phyloP scores from a whole-genome alignment of 257 asterid species.

The Lycium ferocissimum region DNA sequence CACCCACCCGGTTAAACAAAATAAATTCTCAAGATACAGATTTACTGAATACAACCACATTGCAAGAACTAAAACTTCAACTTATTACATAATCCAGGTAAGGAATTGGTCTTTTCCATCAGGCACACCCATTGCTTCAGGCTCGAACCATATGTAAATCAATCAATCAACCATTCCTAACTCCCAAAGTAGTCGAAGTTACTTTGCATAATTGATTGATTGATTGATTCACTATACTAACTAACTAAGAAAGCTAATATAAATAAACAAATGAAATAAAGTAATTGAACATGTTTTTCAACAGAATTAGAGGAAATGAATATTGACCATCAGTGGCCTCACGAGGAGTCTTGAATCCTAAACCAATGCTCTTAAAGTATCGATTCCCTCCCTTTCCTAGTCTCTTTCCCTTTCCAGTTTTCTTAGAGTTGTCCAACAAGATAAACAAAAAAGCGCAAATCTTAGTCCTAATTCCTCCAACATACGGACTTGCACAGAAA shows the following conservation, averaged over 20 bases:
- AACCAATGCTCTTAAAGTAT: slow-evolving; percentile 52
- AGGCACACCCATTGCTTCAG: not conserved
- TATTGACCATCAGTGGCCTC: slow-evolving; percentile 50
- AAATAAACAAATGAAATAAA: no score
- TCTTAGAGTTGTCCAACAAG: no score
- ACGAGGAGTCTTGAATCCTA: slow-evolving; percentile 53
- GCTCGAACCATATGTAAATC: not conserved
- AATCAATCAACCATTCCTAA: not conserved
- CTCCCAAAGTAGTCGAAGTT: no score
- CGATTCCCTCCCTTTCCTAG: slow-evolving; percentile 60
- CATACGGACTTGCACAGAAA: no score
- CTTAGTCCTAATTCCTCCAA: no score
- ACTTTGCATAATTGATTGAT: no score
- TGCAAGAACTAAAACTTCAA: not conserved
- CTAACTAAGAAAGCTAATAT: not conserved
- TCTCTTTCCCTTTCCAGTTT: slow-evolving; percentile 53
- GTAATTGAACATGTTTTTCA: no score
- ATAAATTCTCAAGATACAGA: not conserved
- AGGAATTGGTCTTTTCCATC: not conserved
- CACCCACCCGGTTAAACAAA: not conserved
- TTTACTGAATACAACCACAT: not conserved
- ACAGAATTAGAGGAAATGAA: not conserved
- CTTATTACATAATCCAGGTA: not conserved
- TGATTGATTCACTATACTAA: no score
- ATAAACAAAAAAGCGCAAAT: no score